Conservation (phyloP, 306 rosid genomes). For the Malus sieversii region DNA sequence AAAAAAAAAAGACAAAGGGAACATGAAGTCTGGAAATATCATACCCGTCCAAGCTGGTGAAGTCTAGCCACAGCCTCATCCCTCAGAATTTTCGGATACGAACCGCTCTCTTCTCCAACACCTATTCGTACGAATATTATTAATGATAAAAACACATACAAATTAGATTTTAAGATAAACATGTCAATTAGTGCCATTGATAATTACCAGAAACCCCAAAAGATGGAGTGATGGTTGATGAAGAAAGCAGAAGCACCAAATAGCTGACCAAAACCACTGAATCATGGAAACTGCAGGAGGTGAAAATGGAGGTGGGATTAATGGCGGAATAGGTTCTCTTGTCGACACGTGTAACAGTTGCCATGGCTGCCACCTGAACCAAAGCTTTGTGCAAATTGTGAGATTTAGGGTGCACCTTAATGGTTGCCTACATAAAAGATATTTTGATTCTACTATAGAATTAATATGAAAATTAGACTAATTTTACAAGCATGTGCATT, state of each 20-base stretch:
- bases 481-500: too few species aligned
- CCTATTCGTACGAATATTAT: constrained; percentile 29
- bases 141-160: background rate
- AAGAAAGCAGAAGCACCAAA: background rate
- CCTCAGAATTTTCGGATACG: constrained; percentile 64
- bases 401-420: background rate
- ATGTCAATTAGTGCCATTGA: too few species aligned
- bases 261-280: background rate
- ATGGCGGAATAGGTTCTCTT: background rate
- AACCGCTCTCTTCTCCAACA: constrained; percentile 43
- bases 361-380: background rate
- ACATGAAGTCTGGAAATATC: background rate
- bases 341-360: background rate
- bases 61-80: constrained; percentile 83
- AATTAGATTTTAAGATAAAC: background rate
- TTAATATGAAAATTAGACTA: too few species aligned
- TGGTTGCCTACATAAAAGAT: too few species aligned
- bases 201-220: constrained; percentile 1
- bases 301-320: background rate
- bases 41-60: constrained; percentile 70
- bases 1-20: too few species aligned
- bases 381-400: background rate
- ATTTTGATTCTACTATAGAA: too few species aligned
- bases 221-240: background rate
- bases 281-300: background rate